A percentile compares a stretch with the other conserved stretches of the same genome.
These are phyloP conservation scores for Aspergillus avenaceus DNA, from an alignment of 495 filamentous ascomycete genomes.

Conservation along the genomic window DNA sequence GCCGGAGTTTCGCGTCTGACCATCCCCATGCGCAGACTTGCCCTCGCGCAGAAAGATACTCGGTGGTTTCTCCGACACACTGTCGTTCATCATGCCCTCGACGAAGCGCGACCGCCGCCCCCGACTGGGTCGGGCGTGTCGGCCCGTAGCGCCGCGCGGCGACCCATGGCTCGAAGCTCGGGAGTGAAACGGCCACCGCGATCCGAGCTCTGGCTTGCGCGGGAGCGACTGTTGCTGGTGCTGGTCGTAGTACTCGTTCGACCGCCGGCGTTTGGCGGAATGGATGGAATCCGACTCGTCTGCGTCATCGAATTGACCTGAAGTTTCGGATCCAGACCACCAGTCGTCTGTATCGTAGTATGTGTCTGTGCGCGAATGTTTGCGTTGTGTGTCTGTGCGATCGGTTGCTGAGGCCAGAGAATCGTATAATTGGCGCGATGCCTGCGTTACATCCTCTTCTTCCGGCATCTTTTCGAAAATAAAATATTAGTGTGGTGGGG, in stretches of 20 bases:
- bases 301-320: conserved; percentile 41
- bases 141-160: conserved; percentile 19
- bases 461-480: too few species aligned
- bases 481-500: too few species aligned
- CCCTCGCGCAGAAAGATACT: conserved; percentile 53
- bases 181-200: conserved; percentile 12
- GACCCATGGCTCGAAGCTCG: conserved; percentile 15
- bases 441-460: conserved; percentile 11
- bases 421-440: conserved; percentile 21
- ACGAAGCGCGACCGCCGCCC: conserved; percentile 59
- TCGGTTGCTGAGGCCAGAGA: conserved; percentile 17
- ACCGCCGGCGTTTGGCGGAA: conserved; percentile 41
- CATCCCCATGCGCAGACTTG: conserved; percentile 8
- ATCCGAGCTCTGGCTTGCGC: conserved; percentile 1
- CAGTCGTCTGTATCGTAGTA: conserved; percentile 13
- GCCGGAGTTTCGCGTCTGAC: conserved; percentile 28
- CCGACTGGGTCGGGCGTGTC: conserved; percentile 12
- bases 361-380: conserved; percentile 28
- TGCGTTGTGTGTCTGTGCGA: conserved; percentile 24
- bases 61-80: conserved; percentile 64
- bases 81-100: conserved; percentile 76
- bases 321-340: conserved; percentile 26
- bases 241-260: conserved; percentile 26
- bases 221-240: conserved; percentile 7
- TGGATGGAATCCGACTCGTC: conserved; percentile 33